Evolutionary conservation across 768 basidiomycete genomes (phyloP).

Genomic region (Xerocomellus intermedius): DNA sequence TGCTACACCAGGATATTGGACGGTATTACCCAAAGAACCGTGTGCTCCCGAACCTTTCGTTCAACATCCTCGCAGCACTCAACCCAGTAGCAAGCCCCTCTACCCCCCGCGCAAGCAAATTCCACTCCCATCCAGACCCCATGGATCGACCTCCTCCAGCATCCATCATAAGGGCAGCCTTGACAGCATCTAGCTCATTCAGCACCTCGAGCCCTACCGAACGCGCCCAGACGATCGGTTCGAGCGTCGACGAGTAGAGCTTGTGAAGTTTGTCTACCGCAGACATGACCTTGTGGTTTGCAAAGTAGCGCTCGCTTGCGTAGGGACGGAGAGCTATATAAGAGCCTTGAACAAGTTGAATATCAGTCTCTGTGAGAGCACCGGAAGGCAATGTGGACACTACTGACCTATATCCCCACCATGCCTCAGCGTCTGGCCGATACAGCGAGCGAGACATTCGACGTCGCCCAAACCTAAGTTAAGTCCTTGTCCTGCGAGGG

Average conservation of each 20-base stretch:
- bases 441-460: conserved; percentile 62
- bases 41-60: conserved; percentile 15
- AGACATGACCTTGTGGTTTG: conserved; percentile 83
- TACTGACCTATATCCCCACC: conserved; percentile 83
- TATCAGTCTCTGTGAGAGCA: neutral
- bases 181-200: conserved; percentile 83
- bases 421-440: conserved; percentile 50
- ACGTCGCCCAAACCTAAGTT: conserved; percentile 93
- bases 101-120: conserved; percentile 40
- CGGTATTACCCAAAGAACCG: conserved; percentile 2
- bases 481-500: conserved; percentile 93
- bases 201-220: conserved; percentile 86
- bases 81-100: conserved; percentile 41
- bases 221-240: conserved; percentile 81
- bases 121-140: conserved; percentile 35
- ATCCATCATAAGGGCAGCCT: conserved; percentile 78
- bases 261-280: conserved; percentile 90
- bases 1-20: too few relatives aligned
- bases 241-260: conserved; percentile 66
- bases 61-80: conserved; percentile 32
- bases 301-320: conserved; percentile 75
- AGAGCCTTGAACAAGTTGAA: conserved; percentile 48
- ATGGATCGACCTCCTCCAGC: conserved; percentile 51
- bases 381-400: too few relatives aligned
- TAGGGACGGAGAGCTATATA: conserved; percentile 75